phyloP scores from a whole-genome alignment of 2,329 filamentous ascomycete genomes.

The Colletotrichum melonis region DNA sequence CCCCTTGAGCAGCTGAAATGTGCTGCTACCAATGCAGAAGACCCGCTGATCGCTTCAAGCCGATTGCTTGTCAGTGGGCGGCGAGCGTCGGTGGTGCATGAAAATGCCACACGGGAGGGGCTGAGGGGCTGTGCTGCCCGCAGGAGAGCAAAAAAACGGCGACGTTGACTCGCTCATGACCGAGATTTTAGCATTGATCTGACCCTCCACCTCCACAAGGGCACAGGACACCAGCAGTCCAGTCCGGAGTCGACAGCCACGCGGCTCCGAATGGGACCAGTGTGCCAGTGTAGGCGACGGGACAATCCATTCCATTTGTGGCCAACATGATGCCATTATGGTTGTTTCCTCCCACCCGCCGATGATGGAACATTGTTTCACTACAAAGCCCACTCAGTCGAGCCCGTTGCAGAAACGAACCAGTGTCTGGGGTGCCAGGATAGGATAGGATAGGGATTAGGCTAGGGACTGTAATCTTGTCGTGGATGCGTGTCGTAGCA shows the following conservation, averaged over 20 bases:
- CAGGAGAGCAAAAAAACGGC: slow-evolving; percentile 10
- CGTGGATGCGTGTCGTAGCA: slow-evolving; percentile 18
- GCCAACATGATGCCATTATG: slow-evolving; percentile 24
- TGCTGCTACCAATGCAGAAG: slow-evolving; percentile 30
- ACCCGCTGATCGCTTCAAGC: slow-evolving; percentile 33
- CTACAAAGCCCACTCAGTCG: not conserved
- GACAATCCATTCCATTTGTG: slow-evolving; percentile 10
- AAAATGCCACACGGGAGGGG: slow-evolving; percentile 26
- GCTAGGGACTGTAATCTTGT: not conserved
- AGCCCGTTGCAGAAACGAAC: slow-evolving; percentile 5
- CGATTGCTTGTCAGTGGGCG: slow-evolving; percentile 27
- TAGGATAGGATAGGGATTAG: not conserved
- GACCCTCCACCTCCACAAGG: slow-evolving; percentile 13
- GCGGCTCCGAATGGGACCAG: slow-evolving; percentile 15
- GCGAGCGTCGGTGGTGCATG: slow-evolving; percentile 20
- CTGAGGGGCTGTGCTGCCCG: slow-evolving; percentile 35
- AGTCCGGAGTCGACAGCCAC: slow-evolving; percentile 18
- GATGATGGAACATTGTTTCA: slow-evolving; percentile 26
- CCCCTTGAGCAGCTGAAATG: slow-evolving; percentile 35
- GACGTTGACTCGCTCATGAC: slow-evolving; percentile 30
- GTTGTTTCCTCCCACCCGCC: slow-evolving; percentile 13
- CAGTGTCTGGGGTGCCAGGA: slow-evolving; percentile 1
- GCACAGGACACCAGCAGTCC: slow-evolving; percentile 15
- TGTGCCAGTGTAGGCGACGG: not conserved
- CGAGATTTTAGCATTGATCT: slow-evolving; percentile 29